Evolutionary conservation across 208 protist genomes (phyloP), one percentile per base, ranked within the genome.

Genomic region (Acanthamoeba triangularis): DNA sequence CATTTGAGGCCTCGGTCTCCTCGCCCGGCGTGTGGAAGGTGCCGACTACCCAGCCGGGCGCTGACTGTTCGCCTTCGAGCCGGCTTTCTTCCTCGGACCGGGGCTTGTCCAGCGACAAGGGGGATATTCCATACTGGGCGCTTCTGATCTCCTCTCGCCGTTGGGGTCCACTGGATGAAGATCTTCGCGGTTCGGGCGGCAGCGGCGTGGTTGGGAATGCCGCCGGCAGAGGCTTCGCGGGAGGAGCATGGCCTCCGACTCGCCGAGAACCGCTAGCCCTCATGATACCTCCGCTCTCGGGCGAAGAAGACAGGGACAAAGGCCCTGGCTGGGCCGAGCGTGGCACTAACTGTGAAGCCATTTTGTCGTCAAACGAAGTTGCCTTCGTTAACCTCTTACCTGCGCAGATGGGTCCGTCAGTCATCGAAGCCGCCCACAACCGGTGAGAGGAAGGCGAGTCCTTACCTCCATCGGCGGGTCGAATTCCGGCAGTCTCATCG

Each of bases 401-500:
- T 82, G 74, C 37, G 14, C 13, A 7, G 56, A 63, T 28, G 20
- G 2, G 56, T 18, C 2, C 7, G 25, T 72, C 0, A 72, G n/a
- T 13, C 4, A 8, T 1, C 7, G 11, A 72, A 67, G 61, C 41
- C 3, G 41, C 41, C 41, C 41, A 44, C 41, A 44, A 44, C 41
- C 41, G 59, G 59, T 65, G 63, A 72, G 63, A 37, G 63, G 23
- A 82, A 52, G 1, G 72, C 3, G 52, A 49, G 69, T 16, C 7
- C 41, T 20, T 7, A 61, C 78, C 49, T 13, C 37, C 78, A 37
- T 85, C n/a, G 37, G 44, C 20, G 30, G 84, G 84, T 30, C 25
- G n/a, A 67, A 90, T 90, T n/a, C 84, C 84, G 33, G 84, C 84
- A 28, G 84, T 41, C 30, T 72, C 30, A 28, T 90, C 84, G 52